These are phyloP conservation scores for Misopates orontium DNA, from an alignment of 257 asterid species.

Conservation along the genomic window DNA sequence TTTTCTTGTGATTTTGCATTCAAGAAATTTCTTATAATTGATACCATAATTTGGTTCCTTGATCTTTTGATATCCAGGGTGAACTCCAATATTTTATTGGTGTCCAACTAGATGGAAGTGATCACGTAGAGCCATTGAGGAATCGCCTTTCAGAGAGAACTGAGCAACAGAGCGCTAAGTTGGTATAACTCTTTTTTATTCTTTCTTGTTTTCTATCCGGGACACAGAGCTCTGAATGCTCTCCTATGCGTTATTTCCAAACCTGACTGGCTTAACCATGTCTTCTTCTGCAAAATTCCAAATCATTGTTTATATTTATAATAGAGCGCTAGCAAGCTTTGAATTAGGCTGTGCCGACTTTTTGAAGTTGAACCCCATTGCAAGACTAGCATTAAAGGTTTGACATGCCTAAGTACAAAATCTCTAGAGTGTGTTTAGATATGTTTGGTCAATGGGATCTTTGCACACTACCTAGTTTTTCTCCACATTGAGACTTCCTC, in stretches of 20 bases:
- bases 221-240: neutral
- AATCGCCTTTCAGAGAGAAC: slow-evolving; percentile 88
- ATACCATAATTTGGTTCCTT: slow-evolving; percentile 9
- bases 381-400: too few relatives aligned
- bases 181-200: slow-evolving; percentile 51
- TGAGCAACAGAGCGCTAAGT: slow-evolving; percentile 74
- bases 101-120: slow-evolving; percentile 98
- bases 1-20: slow-evolving; percentile 21
- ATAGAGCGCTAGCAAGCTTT: neutral
- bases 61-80: slow-evolving; percentile 50
- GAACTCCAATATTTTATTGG: slow-evolving; percentile 97
- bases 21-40: slow-evolving; percentile 14
- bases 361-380: too few relatives aligned
- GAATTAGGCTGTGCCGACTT: neutral
- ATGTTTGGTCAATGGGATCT: too few relatives aligned
- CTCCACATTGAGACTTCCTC: too few relatives aligned
- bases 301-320: neutral
- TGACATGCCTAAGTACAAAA: too few relatives aligned
- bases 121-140: slow-evolving; percentile 85
- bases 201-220: neutral
- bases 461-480: too few relatives aligned
- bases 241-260: too few relatives aligned
- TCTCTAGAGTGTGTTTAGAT: too few relatives aligned
- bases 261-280: too few relatives aligned
- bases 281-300: neutral